Evolutionary conservation across 108 stramenopile genomes (phyloP), one percentile per base, ranked within the genome.

Genomic region (Stephanodiscus minutulus): DNA sequence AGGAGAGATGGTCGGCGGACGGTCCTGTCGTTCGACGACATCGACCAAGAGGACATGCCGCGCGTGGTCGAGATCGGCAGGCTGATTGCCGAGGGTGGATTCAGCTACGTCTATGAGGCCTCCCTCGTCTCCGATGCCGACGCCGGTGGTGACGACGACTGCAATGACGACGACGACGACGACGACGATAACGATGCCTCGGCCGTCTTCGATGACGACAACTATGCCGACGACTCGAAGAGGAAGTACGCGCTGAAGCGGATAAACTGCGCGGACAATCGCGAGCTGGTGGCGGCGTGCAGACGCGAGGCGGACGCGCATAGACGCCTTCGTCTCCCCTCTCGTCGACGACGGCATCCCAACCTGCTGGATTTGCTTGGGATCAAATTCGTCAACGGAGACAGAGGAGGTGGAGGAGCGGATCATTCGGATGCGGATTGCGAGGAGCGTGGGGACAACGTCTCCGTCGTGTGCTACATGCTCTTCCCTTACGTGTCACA

Each of bases 41-140:
- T 4, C 21, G 21, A 20, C 20, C 3, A 52, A 2, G 5, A 22
- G 50, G 22, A 22, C 50, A 33, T 33, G 3, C 31, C 31, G 31
- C 31, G 2, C 31, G 31, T 33, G 65, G 88, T 91, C 0, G 61
- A 68, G 7, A 64, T 88, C 6, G 87, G 88, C 3, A 50, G 66
- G 12, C 76, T 88, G 56, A 73, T 94, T 46, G 93, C 90, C 24
- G 88, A 94, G 59, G 93, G 93, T 25, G 93, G 93, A 48, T 94
- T 87, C 62, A 72, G 72, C 44, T 85, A 78, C 53, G 86, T 94
- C 53, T 91, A 87, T 53, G 71, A 78, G 52, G 93, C 89, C 52
- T 62, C 61, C 54, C 54, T 28, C 46, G 35, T 55, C 33, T 13
- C 25, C 18, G 22, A 56, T 27, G 46, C 44, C 31, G 27, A 71